Percentiles rank a stretch among this genome's conserved stretches.
phyloP scores from a whole-genome alignment of 2,329 filamentous ascomycete genomes.

The Lizonia empirigonia region DNA sequence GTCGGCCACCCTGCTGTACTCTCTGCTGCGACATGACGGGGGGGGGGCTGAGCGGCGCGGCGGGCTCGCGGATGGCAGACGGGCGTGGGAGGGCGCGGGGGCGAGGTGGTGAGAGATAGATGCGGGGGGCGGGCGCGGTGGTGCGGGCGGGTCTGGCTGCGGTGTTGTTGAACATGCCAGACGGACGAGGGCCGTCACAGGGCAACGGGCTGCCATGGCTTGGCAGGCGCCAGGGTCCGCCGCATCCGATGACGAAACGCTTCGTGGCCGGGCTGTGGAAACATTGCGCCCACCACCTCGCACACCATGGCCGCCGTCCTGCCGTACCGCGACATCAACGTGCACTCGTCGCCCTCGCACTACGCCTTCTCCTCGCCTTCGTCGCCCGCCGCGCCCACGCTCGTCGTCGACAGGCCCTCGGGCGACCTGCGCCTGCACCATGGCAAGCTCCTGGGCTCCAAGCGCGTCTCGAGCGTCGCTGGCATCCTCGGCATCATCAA shows the following conservation, averaged over 20 bases:
- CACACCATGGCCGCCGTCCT: constrained; percentile 58
- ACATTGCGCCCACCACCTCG: constrained; percentile 1
- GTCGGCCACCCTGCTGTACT: constrained; percentile 72
- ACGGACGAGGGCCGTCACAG: constrained; percentile 10
- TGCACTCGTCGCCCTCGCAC: constrained; percentile 87
- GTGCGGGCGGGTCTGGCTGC: constrained; percentile 12
- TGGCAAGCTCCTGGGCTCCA: constrained; percentile 74
- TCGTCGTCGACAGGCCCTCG: constrained; percentile 89
- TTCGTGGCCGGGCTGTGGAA: constrained; percentile 7
- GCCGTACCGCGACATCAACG: constrained; percentile 95
- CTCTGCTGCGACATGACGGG: constrained; percentile 79
- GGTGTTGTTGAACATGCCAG: constrained; percentile 16
- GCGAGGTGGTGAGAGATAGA: background rate
- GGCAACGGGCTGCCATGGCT: constrained; percentile 14
- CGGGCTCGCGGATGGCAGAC: constrained; percentile 10
- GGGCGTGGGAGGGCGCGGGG: constrained; percentile 2
- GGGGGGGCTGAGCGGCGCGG: constrained; percentile 31
- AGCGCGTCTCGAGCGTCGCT: constrained; percentile 90
- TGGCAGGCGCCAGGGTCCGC: constrained; percentile 5
- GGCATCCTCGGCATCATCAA: constrained; percentile 95
- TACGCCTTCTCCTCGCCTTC: constrained; percentile 98
- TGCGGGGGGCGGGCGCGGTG: constrained; percentile 15
- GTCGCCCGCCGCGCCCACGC: constrained; percentile 82
- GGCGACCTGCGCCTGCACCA: constrained; percentile 87
- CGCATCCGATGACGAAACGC: constrained; percentile 25